Base-by-base conservation (phyloP, 768 basidiomycete species). In the Ephemerocybe angulata region DNA sequence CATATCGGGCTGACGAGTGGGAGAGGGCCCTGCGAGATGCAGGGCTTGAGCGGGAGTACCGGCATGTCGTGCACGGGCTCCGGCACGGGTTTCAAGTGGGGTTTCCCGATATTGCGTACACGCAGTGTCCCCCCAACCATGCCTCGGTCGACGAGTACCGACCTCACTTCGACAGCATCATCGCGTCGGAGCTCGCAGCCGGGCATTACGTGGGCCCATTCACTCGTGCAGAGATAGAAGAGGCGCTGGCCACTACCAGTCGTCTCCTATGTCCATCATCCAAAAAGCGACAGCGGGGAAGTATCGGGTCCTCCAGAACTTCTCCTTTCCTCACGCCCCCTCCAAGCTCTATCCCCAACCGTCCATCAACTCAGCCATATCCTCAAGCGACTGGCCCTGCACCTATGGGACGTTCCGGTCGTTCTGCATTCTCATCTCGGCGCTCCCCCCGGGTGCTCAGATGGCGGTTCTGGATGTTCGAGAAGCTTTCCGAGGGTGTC, bases 181-280 rank as follows among this genome's bases (percentile, higher is more conserved):
- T 67, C 0, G 4, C 58, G 0, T 49, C 48, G 0, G 67, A 72
- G 46, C 55, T 72, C 17, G 2, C 13, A 0, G 50, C 15, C 7
- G 55, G 55, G 0, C 53, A 61, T 0, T 72, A 71, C 50, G 30
- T 75, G 22, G 68, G 74, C 1, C 73, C 72, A 0, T 53, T 66
- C n/a, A 31, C 67, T 0, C n/a, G 27, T 3, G 3, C 12, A 3
- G 56, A 63, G 13, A 30, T 71, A 0, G 67, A 75, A 48, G 1
- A 5, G 0, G 38, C 61, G 15, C 52, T 75, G 5, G 70, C 0
- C 71, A 66, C 0, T 75, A 76, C 46, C 73, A 75, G 46, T 68
- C 68, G 0, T 73, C 67, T 1, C 74, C 73, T 2, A 56, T 74
- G 2, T 66, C 54, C 0, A 52, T 75, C 12, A 63, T 74, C 7